A percentile compares a stretch with the other conserved stretches of the same genome.
Conservation (phyloP, 2,329 filamentous ascomycete species). For the Fusarium napiforme region DNA sequence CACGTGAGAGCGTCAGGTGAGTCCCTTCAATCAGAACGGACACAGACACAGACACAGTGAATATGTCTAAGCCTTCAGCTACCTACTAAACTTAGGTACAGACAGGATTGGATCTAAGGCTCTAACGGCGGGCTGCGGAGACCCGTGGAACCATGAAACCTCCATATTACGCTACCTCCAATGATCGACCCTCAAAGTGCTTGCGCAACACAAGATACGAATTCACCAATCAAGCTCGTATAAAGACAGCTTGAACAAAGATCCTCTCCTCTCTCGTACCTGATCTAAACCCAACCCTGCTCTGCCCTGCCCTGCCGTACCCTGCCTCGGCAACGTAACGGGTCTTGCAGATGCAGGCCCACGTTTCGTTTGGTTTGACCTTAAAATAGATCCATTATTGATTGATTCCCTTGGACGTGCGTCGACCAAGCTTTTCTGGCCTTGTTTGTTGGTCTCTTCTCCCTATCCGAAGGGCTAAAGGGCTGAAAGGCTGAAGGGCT, state of each 20-base stretch:
- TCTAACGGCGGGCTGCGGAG: not conserved
- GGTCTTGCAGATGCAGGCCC: conserved; percentile 3
- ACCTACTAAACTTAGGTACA: no score
- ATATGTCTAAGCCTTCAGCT: not conserved
- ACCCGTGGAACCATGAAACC: not conserved
- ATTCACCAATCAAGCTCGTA: conserved; percentile 25
- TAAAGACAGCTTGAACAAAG: not conserved
- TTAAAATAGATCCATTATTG: conserved; percentile 34
- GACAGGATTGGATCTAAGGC: not conserved
- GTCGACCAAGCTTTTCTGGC: conserved; percentile 1
- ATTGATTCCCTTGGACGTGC: conserved; percentile 15
- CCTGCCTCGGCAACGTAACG: conserved; percentile 2
- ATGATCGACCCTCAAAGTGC: conserved; percentile 6
- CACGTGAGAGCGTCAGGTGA: conserved; percentile 38
- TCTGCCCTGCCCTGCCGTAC: not conserved
- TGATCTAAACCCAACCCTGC: conserved; percentile 19
- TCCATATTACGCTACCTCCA: conserved; percentile 3
- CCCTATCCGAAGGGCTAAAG: not conserved
- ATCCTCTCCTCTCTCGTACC: conserved; percentile 19
- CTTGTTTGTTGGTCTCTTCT: not conserved
- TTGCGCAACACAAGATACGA: conserved; percentile 18
- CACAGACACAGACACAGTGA: not conserved
- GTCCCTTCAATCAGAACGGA: not conserved
- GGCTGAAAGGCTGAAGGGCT: not conserved
- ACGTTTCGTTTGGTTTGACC: conserved; percentile 6